Percentiles rank a stretch among this genome's conserved stretches.
Conservation (phyloP, 1,284 basidiomycete genomes). For the Peniophora sp. region DNA sequence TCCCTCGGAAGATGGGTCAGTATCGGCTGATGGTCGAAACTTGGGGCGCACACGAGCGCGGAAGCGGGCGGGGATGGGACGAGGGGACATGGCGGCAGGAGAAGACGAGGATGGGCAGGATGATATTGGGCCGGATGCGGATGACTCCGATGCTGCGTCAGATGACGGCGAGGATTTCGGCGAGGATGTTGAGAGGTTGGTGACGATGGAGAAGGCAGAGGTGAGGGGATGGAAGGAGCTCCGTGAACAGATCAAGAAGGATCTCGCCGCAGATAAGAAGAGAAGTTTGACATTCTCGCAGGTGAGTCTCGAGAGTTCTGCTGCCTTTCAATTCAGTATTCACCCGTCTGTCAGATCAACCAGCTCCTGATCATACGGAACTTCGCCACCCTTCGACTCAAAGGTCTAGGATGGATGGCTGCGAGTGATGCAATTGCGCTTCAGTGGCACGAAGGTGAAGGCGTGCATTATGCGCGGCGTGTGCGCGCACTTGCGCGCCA, state of each 20-base stretch:
- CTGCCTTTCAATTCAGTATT: neutral
- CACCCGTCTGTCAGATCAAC: slow-evolving; percentile 15
- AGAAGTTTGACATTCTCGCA: neutral
- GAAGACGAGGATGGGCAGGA: neutral
- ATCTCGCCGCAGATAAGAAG: neutral
- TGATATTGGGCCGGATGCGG: neutral
- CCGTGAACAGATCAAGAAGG: neutral
- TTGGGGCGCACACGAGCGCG: neutral
- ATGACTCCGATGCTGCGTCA: neutral
- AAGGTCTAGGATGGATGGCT: slow-evolving; percentile 16
- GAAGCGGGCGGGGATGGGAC: neutral
- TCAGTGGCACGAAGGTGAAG: slow-evolving; percentile 24
- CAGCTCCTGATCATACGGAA: slow-evolving; percentile 24
- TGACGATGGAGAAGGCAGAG: neutral
- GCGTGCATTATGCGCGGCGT: slow-evolving; percentile 18
- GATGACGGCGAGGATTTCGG: neutral
- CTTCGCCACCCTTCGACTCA: slow-evolving; percentile 27
- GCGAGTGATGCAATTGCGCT: slow-evolving; percentile 25
- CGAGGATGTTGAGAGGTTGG: neutral
- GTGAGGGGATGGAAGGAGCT: neutral
- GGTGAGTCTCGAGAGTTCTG: neutral
- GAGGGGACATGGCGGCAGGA: neutral
- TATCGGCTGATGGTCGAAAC: neutral
- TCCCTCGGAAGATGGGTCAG: no score
- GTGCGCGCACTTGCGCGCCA: slow-evolving; percentile 23